These are phyloP conservation scores for Acorus calamus DNA, from an alignment of 106 monocot species.

Conservation along the genomic window DNA sequence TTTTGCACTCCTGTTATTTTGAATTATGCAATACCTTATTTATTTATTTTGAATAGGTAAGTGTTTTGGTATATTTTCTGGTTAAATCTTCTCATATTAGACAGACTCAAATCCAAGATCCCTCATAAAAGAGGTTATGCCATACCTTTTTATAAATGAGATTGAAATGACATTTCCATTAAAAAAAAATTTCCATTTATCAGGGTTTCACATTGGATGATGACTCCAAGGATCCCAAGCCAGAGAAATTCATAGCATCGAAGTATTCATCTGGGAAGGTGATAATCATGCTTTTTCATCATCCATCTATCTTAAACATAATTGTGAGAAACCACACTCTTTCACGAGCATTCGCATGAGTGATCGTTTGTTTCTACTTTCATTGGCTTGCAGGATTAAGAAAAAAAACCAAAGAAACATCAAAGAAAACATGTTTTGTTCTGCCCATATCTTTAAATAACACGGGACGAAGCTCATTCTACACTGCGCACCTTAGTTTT, in stretches of 20 bases:
- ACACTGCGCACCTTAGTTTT: constrained; percentile 21
- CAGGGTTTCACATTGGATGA: constrained; percentile 59
- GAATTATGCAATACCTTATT: no score
- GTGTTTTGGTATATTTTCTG: no score
- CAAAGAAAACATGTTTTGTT: constrained; percentile 33
- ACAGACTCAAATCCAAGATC: no score
- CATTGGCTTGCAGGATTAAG: constrained; percentile 70
- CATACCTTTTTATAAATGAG: no score
- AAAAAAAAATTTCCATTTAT: not conserved
- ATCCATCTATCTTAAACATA: no score
- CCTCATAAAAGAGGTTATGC: no score
- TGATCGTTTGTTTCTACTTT: constrained; percentile 12
- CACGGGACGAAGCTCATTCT: constrained; percentile 48
- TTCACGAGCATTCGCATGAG: not conserved
- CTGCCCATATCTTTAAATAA: constrained; percentile 42
- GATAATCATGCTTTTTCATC: not conserved
- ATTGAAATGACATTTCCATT: no score
- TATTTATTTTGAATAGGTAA: no score
- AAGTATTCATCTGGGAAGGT: constrained; percentile 54
- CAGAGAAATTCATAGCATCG: constrained; percentile 59
- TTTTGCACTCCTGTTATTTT: not conserved
- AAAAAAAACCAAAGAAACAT: constrained; percentile 8
- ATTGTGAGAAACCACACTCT: not conserved
- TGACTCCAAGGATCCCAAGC: constrained; percentile 34
- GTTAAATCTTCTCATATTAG: no score